phyloP scores from a whole-genome alignment of 768 basidiomycete genomes.

The Pleurotus citrinopileatus region DNA sequence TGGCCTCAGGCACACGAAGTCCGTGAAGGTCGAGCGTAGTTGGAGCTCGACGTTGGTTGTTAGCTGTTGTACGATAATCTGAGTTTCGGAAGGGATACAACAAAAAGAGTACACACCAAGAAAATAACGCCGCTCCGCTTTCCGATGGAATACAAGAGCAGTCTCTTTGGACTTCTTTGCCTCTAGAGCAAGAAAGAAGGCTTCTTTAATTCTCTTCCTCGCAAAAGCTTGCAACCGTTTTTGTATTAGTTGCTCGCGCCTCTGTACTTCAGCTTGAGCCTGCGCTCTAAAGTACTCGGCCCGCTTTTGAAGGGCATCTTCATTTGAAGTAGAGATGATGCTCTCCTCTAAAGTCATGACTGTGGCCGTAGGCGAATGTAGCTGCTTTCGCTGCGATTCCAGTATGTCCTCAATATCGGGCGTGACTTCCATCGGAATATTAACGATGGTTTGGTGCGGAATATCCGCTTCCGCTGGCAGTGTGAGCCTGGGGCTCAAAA shows the following conservation, averaged over 20 bases:
- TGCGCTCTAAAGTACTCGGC: neutral
- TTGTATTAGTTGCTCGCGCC: neutral
- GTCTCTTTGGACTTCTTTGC: conserved; percentile 3
- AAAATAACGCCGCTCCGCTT: conserved; percentile 44
- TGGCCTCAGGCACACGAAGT: conserved; percentile 43
- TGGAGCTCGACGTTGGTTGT: conserved; percentile 31
- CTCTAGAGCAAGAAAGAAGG: conserved; percentile 2
- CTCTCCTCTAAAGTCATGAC: neutral
- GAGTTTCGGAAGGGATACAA: conserved; percentile 4
- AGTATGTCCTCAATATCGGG: neutral
- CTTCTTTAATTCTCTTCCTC: neutral
- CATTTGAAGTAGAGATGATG: neutral
- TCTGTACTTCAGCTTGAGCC: conserved; percentile 3
- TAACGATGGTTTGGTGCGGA: too few species aligned
- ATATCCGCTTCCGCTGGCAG: too few species aligned
- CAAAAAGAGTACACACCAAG: conserved; percentile 31
- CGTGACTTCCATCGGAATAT: too few species aligned
- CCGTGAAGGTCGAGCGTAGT: conserved; percentile 49
- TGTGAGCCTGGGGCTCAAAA: too few species aligned
- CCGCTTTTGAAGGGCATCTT: neutral
- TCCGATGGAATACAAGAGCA: conserved; percentile 31
- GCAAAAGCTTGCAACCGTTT: neutral
- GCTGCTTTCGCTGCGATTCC: neutral
- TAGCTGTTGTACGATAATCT: conserved; percentile 25
- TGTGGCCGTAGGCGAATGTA: neutral